Evolutionary conservation across 2,329 filamentous ascomycete species (phyloP).

Genomic region (Pyrenochaeta sp.): DNA sequence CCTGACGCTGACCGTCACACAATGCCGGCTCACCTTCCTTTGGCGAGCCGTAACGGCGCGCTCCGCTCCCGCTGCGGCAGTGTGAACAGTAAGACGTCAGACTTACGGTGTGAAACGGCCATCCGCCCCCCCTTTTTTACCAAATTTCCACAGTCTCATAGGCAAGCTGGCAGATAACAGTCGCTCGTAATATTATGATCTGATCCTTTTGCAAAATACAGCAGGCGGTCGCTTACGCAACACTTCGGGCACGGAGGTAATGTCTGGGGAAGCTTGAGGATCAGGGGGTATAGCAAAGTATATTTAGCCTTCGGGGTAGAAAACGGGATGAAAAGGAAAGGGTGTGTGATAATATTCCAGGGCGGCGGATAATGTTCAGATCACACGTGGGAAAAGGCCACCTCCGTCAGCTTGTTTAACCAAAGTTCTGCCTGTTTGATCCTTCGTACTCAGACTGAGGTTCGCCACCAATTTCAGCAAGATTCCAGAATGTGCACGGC

Average conservation of each 20-base stretch:
- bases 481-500: background rate
- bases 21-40: background rate
- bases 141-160: background rate
- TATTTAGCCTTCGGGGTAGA: background rate
- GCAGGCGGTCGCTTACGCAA: background rate
- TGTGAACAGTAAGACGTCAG: background rate
- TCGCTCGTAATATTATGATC: background rate
- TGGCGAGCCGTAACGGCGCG: conserved; percentile 16
- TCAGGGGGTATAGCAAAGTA: conserved; percentile 1
- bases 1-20: conserved; percentile 3
- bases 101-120: conserved; percentile 1
- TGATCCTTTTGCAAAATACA: background rate
- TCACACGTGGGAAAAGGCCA: background rate
- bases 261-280: conserved; percentile 8
- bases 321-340: background rate
- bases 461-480: background rate
- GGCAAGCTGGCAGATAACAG: background rate
- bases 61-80: conserved; percentile 23
- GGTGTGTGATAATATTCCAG: background rate
- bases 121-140: background rate
- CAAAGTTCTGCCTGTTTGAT: background rate
- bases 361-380: background rate
- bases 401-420: background rate
- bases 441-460: background rate
- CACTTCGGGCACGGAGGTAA: background rate